Conservation (phyloP, 345 rosid genomes). For the Hypericum androsaemum region DNA sequence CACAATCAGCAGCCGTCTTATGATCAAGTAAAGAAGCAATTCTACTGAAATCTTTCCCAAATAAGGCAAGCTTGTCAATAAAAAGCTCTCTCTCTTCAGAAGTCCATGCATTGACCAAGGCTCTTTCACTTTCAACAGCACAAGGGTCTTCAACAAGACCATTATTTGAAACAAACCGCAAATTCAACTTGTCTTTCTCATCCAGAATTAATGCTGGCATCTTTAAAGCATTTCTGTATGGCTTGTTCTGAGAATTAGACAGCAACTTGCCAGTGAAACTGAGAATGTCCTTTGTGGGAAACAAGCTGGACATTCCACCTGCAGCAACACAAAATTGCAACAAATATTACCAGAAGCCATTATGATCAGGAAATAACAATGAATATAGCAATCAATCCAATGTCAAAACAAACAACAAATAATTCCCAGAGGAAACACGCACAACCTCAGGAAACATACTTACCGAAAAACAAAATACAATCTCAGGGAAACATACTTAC, state of each 20-base stretch:
- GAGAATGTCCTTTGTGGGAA: slow-evolving; percentile 40
- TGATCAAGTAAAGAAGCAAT: slow-evolving; percentile 79
- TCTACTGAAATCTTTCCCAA: slow-evolving; percentile 79
- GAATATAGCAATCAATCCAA: too few species aligned
- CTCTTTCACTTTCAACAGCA: slow-evolving; percentile 77
- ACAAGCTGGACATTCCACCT: slow-evolving; percentile 46
- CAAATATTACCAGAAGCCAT: too few species aligned
- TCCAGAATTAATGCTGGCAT: slow-evolving; percentile 92
- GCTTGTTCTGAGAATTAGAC: slow-evolving; percentile 36
- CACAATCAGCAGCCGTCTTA: slow-evolving; percentile 92
- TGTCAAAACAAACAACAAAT: too few species aligned
- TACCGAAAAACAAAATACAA: too few species aligned
- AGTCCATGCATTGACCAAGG: slow-evolving; percentile 84
- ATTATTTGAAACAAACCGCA: slow-evolving; percentile 62
- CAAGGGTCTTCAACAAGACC: slow-evolving; percentile 90
- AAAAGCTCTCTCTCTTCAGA: slow-evolving; percentile 68
- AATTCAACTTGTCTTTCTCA: slow-evolving; percentile 48
- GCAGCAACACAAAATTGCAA: slow-evolving; percentile 16
- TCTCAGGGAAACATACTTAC: too few species aligned
- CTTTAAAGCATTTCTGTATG: slow-evolving; percentile 47
- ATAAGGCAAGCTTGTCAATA: slow-evolving; percentile 54
- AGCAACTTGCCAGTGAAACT: slow-evolving; percentile 49
- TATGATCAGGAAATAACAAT: too few species aligned
- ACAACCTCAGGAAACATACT: too few species aligned
- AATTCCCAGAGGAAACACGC: too few species aligned